These are phyloP conservation scores for Fusarium concolor DNA, from an alignment of 2,329 filamentous ascomycete species.

Conservation along the genomic window DNA sequence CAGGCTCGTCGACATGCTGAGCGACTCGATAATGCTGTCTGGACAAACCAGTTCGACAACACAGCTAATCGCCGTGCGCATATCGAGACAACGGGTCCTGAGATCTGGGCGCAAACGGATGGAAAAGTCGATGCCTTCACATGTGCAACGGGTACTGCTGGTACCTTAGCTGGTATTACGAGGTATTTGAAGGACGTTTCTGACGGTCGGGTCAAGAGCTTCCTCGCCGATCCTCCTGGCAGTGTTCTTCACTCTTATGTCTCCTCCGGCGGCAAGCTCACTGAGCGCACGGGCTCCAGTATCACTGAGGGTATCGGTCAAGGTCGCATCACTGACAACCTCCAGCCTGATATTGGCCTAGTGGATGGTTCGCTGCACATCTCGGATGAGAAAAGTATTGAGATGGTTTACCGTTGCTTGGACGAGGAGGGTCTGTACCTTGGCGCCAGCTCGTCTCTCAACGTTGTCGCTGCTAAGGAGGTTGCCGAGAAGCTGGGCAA, in stretches of 20 bases:
- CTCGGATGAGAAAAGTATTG: conserved; percentile 92
- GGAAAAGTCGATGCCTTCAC: conserved; percentile 94
- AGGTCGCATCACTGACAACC: conserved; percentile 94
- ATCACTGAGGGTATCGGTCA: conserved; percentile 99
- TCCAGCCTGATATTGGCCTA: conserved; percentile 84
- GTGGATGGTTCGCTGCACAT: conserved; percentile 88
- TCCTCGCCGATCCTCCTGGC: conserved; percentile 93
- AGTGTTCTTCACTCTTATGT: conserved; percentile 95
- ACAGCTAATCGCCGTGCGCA: conserved; percentile 92
- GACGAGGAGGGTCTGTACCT: conserved; percentile 97
- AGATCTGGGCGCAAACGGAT: conserved; percentile 93
- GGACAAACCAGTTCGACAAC: conserved; percentile 99
- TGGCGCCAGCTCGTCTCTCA: conserved; percentile 91
- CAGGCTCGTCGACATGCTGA: conserved; percentile 94
- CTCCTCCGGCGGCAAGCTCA: conserved; percentile 81
- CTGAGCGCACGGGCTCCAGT: conserved; percentile 83
- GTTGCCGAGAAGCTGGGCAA: conserved; percentile 90
- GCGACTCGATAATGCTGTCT: conserved; percentile 85
- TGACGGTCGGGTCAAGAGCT: conserved; percentile 82
- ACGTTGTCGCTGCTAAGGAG: conserved; percentile 95
- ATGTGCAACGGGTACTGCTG: conserved; percentile 92
- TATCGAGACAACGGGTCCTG: conserved; percentile 95
- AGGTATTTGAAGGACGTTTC: conserved; percentile 88
- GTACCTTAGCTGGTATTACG: conserved; percentile 89
- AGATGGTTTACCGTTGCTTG: conserved; percentile 96